These are phyloP conservation scores for Meira miltonrushii DNA, from an alignment of 1,284 basidiomycete genomes.

Conservation along the genomic window DNA sequence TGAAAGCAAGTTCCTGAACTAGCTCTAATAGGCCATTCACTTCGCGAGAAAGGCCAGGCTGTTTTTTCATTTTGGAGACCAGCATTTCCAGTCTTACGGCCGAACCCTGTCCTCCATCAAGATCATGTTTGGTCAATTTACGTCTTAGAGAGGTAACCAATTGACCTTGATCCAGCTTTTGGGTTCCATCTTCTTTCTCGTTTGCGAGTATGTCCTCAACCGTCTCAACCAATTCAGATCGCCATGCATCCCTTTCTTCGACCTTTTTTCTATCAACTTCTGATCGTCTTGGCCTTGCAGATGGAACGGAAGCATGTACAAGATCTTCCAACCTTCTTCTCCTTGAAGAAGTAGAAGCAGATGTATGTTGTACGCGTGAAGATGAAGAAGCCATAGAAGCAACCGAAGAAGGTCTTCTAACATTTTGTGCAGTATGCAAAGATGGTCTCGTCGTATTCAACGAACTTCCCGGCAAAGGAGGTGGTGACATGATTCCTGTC, in stretches of 20 bases:
- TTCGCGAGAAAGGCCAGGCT: too few species aligned
- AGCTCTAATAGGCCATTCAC: too few species aligned
- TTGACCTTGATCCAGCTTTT: not conserved
- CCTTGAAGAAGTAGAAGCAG: too few species aligned
- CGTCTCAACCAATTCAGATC: not conserved
- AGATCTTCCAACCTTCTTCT: not conserved
- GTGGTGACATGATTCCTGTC: too few species aligned
- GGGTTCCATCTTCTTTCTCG: not conserved
- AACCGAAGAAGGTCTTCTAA: too few species aligned
- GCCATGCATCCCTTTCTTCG: not conserved
- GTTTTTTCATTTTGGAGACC: slow-evolving; percentile 14
- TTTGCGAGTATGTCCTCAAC: not conserved
- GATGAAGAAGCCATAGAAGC: too few species aligned
- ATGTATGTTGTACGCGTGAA: too few species aligned
- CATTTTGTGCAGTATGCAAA: too few species aligned
- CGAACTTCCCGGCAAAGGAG: too few species aligned
- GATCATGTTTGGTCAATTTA: slow-evolving; percentile 11
- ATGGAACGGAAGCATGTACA: not conserved
- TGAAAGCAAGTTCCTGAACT: too few species aligned
- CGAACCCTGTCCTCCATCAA: slow-evolving; percentile 30
- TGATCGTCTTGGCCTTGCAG: not conserved
- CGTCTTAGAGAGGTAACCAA: not conserved
- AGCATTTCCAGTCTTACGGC: slow-evolving; percentile 21
- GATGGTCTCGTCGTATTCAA: too few species aligned
- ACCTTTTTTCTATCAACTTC: not conserved